These are phyloP conservation scores for Antrodiella citrinella DNA, from an alignment of 768 basidiomycete species.

Conservation along the genomic window DNA sequence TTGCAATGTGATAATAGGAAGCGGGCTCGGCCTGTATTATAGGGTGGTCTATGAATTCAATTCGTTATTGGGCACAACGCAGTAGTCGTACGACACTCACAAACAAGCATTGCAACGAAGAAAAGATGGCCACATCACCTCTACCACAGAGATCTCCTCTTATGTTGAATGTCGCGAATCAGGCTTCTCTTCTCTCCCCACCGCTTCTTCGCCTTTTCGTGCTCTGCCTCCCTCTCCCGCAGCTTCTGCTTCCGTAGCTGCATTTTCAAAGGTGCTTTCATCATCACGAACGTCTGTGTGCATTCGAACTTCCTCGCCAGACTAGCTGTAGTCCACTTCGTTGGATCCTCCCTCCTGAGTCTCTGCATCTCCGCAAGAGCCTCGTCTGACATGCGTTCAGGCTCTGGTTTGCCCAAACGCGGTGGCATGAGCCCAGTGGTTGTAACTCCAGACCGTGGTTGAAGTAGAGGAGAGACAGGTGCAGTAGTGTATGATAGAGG, in stretches of 20 bases:
- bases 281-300: constrained; percentile 57
- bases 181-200: constrained; percentile 70
- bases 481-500: constrained; percentile 63
- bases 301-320: constrained; percentile 76
- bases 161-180: constrained; percentile 54
- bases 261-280: constrained; percentile 55
- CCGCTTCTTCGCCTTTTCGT: constrained; percentile 37
- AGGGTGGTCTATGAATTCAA: too few species aligned
- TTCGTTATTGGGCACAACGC: too few species aligned
- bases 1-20: too few species aligned
- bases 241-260: constrained; percentile 36
- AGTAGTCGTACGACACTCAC: too few species aligned
- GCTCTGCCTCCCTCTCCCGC: constrained; percentile 36
- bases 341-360: constrained; percentile 51
- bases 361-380: constrained; percentile 47
- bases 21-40: too few species aligned
- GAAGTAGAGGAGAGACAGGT: constrained; percentile 67
- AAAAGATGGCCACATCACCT: too few species aligned
- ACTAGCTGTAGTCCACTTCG: constrained; percentile 48
- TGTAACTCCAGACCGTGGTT: constrained; percentile 21
- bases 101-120: too few species aligned
- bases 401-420: constrained; percentile 14
- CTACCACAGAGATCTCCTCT: constrained; percentile 70
- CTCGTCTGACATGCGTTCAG: constrained; percentile 40
- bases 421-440: constrained; percentile 20